Evolutionary conservation across 2,329 filamentous ascomycete genomes (phyloP).

Genomic region (Hymenoscyphus albidus): DNA sequence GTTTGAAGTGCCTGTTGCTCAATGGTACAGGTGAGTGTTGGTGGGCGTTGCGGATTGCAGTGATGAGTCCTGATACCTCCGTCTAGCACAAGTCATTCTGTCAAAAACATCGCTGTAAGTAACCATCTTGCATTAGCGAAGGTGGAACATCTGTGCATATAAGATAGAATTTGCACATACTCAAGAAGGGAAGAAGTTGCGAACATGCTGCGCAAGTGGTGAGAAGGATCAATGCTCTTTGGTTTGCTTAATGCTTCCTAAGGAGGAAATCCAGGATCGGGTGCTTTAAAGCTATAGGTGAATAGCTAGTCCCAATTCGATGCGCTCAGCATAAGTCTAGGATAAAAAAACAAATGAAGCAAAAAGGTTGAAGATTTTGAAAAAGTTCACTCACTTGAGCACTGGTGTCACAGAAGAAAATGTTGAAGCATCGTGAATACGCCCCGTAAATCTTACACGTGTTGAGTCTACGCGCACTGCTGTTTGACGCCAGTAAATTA

Average conservation of each 20-base stretch:
- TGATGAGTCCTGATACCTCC: not conserved
- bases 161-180: not conserved
- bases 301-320: no score
- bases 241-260: not conserved
- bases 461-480: no score
- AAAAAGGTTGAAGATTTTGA: no score
- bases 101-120: not conserved
- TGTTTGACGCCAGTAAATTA: no score
- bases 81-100: not conserved
- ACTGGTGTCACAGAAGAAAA: no score
- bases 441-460: no score
- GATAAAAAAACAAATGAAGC: no score
- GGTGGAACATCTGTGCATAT: not conserved
- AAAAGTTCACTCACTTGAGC: no score
- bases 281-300: no score
- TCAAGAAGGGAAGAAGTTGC: not conserved
- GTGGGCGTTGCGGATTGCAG: not conserved
- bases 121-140: not conserved
- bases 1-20: not conserved
- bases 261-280: no score
- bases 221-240: not conserved
- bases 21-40: not conserved
- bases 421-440: no score
- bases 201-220: not conserved
- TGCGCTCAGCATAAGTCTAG: no score